Conservation (phyloP, 345 rosid genomes). For the Populus nigra region DNA sequence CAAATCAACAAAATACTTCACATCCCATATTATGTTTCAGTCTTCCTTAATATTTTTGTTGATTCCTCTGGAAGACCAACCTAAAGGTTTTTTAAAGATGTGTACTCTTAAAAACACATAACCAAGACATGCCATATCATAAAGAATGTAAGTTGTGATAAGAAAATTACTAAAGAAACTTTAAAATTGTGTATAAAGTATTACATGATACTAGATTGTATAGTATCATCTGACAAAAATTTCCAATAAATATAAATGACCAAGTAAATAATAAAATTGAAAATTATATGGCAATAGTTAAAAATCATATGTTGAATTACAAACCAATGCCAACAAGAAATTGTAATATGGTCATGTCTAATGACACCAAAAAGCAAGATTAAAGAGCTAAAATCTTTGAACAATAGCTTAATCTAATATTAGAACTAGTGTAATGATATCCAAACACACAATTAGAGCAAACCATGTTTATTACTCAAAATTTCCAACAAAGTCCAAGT, state of each 20-base stretch:
- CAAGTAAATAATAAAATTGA: background rate
- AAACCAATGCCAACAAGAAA: background rate
- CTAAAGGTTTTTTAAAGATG: conserved; percentile 4
- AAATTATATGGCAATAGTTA: background rate
- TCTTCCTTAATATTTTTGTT: conserved; percentile 67
- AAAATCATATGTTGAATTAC: background rate
- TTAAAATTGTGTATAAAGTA: background rate
- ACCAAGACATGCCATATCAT: background rate
- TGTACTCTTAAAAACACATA: background rate
- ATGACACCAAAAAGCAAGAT: background rate
- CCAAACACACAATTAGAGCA: background rate
- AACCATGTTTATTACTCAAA: background rate
- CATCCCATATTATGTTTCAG: conserved; percentile 84
- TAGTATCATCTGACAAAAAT: background rate
- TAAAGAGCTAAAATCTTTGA: background rate
- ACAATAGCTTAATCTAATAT: background rate
- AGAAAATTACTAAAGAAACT: background rate
- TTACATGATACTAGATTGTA: background rate
- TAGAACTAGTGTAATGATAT: background rate
- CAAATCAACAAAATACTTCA: too few relatives aligned
- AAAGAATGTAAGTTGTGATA: too few relatives aligned
- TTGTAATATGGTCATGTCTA: background rate
- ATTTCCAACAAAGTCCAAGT: background rate
- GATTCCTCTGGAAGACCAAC: conserved; percentile 63
- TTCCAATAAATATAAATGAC: background rate